Conservation (phyloP, 148 eudicot genomes). For the Camellia granthamiana region DNA sequence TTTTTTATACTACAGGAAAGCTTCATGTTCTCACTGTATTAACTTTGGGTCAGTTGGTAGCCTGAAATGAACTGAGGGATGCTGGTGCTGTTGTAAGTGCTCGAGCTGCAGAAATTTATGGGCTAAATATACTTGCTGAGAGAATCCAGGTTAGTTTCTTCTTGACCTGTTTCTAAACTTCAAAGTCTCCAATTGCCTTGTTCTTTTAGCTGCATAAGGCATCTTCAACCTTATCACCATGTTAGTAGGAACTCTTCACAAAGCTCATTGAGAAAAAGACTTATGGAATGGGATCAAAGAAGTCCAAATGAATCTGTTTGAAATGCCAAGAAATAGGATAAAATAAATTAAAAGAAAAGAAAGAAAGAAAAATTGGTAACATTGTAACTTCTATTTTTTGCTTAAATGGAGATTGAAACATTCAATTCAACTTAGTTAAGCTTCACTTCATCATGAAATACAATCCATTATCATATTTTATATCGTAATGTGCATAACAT, state of each 20-base stretch:
- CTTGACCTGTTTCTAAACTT: neutral
- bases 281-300: too few species aligned
- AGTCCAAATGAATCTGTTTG: neutral
- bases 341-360: neutral
- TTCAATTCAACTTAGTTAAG: neutral
- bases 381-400: neutral
- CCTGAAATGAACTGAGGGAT: constrained; percentile 41
- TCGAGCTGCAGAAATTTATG: constrained; percentile 54
- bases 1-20: neutral
- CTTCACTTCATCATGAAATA: neutral
- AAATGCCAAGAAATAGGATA: neutral
- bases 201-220: neutral
- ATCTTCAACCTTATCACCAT: too few species aligned
- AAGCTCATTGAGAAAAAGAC: too few species aligned
- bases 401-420: neutral
- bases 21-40: neutral
- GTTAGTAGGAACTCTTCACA: too few species aligned
- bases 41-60: constrained; percentile 27
- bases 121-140: constrained; percentile 48
- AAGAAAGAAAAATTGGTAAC: neutral
- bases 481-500: too few species aligned
- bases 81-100: constrained; percentile 57
- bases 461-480: too few species aligned
- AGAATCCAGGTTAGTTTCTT: constrained; percentile 45
- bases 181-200: neutral